Base-by-base conservation (phyloP, 371 early-diverging fungal genomes). In the Rhizopus microsporus region DNA sequence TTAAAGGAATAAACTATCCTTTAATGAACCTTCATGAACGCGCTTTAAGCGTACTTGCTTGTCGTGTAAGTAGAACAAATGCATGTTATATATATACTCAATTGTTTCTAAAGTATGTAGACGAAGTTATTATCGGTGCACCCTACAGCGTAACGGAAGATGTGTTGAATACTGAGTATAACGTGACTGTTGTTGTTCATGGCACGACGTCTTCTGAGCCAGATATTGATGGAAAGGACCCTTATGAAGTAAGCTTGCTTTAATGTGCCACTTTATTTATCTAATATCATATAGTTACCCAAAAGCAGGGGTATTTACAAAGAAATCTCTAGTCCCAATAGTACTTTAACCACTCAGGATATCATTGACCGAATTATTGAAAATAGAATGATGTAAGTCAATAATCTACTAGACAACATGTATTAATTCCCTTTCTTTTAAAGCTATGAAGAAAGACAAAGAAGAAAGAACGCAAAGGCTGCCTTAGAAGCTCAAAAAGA, bases 21-120 rank as follows among this genome's bases (percentile, higher is more conserved):
- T 82, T 96, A 59, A 93, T 96, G 96, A 95, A 93, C 72, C 71
- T 96, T 51, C 90, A 95, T 71, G 96, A 96, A 77, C 89, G 96
- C 49, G 93, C 88, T 38, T 77, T 95, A 39, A 88, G 92, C 58
- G 96, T 92, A 5, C 70, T 96, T 38, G 88, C 92, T 48, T 96
- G 97, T 65, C 81, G 89, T 23, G 90, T 89, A 81, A 80, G 31
- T 49, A 33, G 5, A 29, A 32, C 30, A 40, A 10, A 16, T 5
- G 48, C 7, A 48, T 51, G 13, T 39, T 31, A 9, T 38, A 2
- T 45, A 46, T 13, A 23, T 37, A 43, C 17, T 31, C 40, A 16
- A 15, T 37, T 61, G 8, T 3, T 15, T 31, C 3, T 54, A 34
- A 65, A 89, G 86, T 93, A 93, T 61, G 93, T 93, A 6, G 93